Conservation (phyloP, 192 early-diverging fungal species). For the Paraglomus occultum region DNA sequence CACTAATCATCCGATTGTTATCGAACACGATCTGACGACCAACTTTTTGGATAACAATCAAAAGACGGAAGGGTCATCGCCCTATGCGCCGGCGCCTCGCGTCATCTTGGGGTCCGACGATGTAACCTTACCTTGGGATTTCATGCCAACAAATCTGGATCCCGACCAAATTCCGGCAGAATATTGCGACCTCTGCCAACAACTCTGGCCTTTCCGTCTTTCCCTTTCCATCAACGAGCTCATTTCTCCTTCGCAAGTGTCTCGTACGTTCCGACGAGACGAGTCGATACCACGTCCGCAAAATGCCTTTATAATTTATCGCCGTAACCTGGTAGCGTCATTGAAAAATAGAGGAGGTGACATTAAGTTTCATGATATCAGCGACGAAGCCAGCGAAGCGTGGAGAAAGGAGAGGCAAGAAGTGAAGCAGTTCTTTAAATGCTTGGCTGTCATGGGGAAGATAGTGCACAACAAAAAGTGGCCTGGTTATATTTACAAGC, state of each 20-base stretch:
- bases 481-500: slow-evolving; percentile 26
- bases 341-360: not conserved
- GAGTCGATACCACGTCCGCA: slow-evolving; percentile 13
- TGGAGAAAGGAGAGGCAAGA: slow-evolving; percentile 5
- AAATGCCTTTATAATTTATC: slow-evolving; percentile 23
- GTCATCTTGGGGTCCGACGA: too few relatives aligned
- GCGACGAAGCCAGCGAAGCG: not conserved
- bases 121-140: too few relatives aligned
- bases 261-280: slow-evolving; percentile 4
- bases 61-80: too few relatives aligned
- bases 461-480: slow-evolving; percentile 19
- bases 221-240: not conserved
- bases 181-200: too few relatives aligned
- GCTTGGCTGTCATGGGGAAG: slow-evolving; percentile 13
- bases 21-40: too few relatives aligned
- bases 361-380: slow-evolving; percentile 7
- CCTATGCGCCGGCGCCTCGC: too few relatives aligned
- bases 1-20: too few relatives aligned
- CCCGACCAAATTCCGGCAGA: too few relatives aligned
- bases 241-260: slow-evolving; percentile 1
- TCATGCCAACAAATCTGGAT: too few relatives aligned
- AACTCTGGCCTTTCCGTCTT: too few relatives aligned
- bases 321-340: slow-evolving; percentile 5
- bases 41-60: too few relatives aligned
- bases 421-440: slow-evolving; percentile 4